Conservation (phyloP, 2,329 filamentous ascomycete species). For the Penicillium frequentans region DNA sequence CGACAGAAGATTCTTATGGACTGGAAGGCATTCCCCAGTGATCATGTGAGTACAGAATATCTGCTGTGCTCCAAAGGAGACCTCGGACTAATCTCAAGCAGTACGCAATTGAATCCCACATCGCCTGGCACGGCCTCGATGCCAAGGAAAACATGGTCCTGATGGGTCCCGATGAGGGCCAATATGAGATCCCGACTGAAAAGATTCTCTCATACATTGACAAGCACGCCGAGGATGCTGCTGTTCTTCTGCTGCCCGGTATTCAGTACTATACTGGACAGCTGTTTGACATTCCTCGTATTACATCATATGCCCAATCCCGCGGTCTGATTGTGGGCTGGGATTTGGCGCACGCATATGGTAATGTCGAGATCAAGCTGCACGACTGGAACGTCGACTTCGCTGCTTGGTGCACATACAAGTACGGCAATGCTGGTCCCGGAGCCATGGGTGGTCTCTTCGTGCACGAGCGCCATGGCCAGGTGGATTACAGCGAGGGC, state of each 20-base stretch:
- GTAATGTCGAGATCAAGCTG: conserved; percentile 73
- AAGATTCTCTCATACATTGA: conserved; percentile 72
- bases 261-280: conserved; percentile 93
- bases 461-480: conserved; percentile 71
- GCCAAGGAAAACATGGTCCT: conserved; percentile 69
- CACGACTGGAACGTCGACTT: conserved; percentile 91
- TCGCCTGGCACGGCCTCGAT: conserved; percentile 67
- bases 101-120: conserved; percentile 81
- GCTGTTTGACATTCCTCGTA: conserved; percentile 74
- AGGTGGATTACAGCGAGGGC: conserved; percentile 39
- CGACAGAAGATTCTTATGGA: conserved; percentile 78
- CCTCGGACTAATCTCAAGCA: conserved; percentile 30
- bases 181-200: conserved; percentile 65
- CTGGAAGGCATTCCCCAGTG: conserved; percentile 84
- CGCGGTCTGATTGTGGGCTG: conserved; percentile 73
- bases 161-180: conserved; percentile 61
- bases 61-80: too few relatives aligned
- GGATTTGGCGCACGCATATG: conserved; percentile 83
- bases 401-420: conserved; percentile 90
- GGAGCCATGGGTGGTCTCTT: conserved; percentile 77
- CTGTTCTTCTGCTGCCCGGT: conserved; percentile 76
- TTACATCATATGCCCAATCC: conserved; percentile 71
- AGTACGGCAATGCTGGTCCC: conserved; percentile 84
- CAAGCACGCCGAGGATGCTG: conserved; percentile 67
- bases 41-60: conserved; percentile 58